Percentiles rank a stretch among this genome's conserved stretches.
Conservation (phyloP, 345 rosid genomes). For the Acer saccharum region DNA sequence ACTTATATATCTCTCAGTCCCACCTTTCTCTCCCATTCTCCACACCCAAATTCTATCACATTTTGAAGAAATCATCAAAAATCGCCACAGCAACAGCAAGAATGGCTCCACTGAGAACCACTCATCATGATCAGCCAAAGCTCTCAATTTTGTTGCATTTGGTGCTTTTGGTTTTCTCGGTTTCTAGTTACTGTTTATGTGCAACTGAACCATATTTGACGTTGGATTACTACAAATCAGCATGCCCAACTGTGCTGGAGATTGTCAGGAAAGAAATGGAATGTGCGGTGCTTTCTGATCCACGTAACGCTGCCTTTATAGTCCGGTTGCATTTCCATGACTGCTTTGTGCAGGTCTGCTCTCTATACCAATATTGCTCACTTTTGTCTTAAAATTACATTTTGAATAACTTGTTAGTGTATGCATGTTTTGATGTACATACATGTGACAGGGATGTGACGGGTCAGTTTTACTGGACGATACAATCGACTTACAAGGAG, state of each 20-base stretch:
- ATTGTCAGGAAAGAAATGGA: slow-evolving; percentile 84
- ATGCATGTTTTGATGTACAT: neutral
- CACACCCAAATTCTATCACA: neutral
- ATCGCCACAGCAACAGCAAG: neutral
- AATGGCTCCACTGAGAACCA: slow-evolving; percentile 10
- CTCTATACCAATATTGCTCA: too few relatives aligned
- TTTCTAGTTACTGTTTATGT: slow-evolving; percentile 25
- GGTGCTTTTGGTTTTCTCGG: slow-evolving; percentile 28
- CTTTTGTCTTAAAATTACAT: neutral
- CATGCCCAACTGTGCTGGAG: slow-evolving; percentile 70
- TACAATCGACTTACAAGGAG: slow-evolving; percentile 63
- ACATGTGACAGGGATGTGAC: slow-evolving; percentile 72
- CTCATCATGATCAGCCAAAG: neutral
- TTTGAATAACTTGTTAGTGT: neutral
- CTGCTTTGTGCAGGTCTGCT: slow-evolving; percentile 81
- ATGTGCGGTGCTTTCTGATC: slow-evolving; percentile 79
- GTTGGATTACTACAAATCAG: slow-evolving; percentile 64
- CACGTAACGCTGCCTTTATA: slow-evolving; percentile 76
- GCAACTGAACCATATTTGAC: slow-evolving; percentile 52
- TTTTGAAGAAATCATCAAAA: neutral
- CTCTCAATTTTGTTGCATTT: slow-evolving; percentile 16
- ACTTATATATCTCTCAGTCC: slow-evolving; percentile 37
- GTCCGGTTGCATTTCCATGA: slow-evolving; percentile 86
- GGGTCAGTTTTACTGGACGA: slow-evolving; percentile 88
- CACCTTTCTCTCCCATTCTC: slow-evolving; percentile 35